Base-by-base conservation (phyloP, 139 green algal genomes). In the Zygnema circumcarinatum region DNA sequence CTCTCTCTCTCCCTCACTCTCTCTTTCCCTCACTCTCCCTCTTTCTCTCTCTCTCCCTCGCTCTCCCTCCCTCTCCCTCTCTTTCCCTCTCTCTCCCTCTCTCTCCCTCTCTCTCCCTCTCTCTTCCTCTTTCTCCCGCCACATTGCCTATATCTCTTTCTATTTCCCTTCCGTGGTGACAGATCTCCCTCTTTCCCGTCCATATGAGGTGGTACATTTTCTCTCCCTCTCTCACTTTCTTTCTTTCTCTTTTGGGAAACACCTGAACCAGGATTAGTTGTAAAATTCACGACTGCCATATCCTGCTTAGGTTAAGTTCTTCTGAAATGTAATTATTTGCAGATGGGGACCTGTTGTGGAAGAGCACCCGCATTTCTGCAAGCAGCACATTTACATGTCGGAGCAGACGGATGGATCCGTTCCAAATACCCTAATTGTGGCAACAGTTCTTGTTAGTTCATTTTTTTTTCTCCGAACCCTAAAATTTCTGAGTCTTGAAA, bases 361-460 rank as follows among this genome's bases (percentile, higher is more conserved):
- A n/a, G 86, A 96, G n/a, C 78, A 87, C 3, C 89, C 79, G 1
- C 93, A 92, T 79, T 93, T 93, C 76, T 76, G 36, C 3, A 89
- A 84, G 29, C 94, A 96, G 72, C 76, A 86, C 11, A 41, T 96
- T 7, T 98, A 98, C 90, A 87, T 98, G 1, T 96, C 94, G 2
- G 95, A 98, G 79, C 89, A 90, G 68, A 90, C 76, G 16, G 84
- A 92, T 62, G 84, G 84, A 52, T 79, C 76, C 35, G n/a, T 53
- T 22, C 78, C 83, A 40, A 93, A 93, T 82, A 92, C 87, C 22
- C 84, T 93, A 7, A 7, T 92, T 33, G 76, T 92, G 41, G 79
- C 67, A 41, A 84, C 74, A 32, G 80, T 41, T 36, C 32, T 62
- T n/a, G 76, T 84, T 21, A 74, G 36, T 32, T n/a, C n/a, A n/a